Evolutionary conservation across 2,329 filamentous ascomycete genomes (phyloP).

Genomic region (Graphilbum ipis-grandicollis): DNA sequence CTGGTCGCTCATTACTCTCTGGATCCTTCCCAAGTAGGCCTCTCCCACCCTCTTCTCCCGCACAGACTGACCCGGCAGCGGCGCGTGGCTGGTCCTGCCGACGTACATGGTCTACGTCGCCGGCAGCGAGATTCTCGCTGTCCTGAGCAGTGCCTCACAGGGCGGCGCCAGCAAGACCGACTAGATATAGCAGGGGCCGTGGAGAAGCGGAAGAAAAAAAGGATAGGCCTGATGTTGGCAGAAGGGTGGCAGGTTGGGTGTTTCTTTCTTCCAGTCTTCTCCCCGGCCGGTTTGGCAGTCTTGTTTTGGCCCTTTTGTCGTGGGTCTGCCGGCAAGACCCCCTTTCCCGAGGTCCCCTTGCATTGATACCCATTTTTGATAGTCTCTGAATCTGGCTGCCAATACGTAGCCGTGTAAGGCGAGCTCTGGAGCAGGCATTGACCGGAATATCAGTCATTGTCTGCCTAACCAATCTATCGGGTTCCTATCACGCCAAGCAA

Average conservation of each 20-base stretch:
- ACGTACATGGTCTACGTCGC: constrained; percentile 32
- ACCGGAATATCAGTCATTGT: too few relatives aligned
- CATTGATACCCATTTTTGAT: constrained; percentile 7
- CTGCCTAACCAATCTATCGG: too few relatives aligned
- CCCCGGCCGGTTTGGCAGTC: too few relatives aligned
- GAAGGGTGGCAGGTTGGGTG: too few relatives aligned
- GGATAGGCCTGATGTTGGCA: too few relatives aligned
- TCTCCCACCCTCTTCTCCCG: not conserved
- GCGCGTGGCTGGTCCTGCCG: constrained; percentile 35
- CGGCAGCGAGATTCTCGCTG: constrained; percentile 30
- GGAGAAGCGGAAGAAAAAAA: not conserved
- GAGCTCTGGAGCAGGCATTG: too few relatives aligned
- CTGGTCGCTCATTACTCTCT: constrained; percentile 28
- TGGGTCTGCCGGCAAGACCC: constrained; percentile 5
- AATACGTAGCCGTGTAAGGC: too few relatives aligned
- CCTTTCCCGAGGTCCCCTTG: constrained; percentile 5
- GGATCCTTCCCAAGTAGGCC: constrained; percentile 39
- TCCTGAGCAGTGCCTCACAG: constrained; percentile 22
- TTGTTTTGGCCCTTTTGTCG: not conserved
- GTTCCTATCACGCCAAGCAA: too few relatives aligned
- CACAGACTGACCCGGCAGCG: constrained; percentile 23
- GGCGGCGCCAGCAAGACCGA: constrained; percentile 20
- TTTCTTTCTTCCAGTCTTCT: not conserved
- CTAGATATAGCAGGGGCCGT: constrained; percentile 10
- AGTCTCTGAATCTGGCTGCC: too few relatives aligned